Evolutionary conservation across 306 rosid genomes (phyloP), one percentile per base, ranked within the genome.

Genomic region (Lathyrus oleraceus): DNA sequence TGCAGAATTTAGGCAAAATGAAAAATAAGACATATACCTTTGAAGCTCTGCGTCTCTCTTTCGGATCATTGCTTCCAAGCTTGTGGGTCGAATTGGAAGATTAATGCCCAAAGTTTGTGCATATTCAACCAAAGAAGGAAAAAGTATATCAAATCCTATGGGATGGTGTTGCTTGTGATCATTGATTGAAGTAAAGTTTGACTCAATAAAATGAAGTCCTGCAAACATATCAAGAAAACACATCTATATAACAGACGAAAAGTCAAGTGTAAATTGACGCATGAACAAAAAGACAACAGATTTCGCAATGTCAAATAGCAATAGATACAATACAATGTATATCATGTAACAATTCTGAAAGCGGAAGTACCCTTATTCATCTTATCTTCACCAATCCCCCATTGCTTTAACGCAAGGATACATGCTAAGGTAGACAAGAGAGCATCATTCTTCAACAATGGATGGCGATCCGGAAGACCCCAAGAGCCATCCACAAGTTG

Each of bases 401-500:
- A 88, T 43, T 67, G 90, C 76, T 87, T 87, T 32, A 93, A 79
- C 60, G 97, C 89, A 75, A 93, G 82, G 53, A 87, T 58, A 54
- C 88, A 79, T 2, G 94, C 85, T 75, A 90, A 82, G 75, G 96
- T 87, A 35, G 97, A 88, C 51, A 88, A 81, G 27, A 93, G 85
- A 80, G 91, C 78, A 59, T 86, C 92, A 73, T 90, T 88, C 66
- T 43, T 77, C 44, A 88, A 75, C 68, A 87, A 70, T 5, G 88
- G 83, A 74, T 87, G 78, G 42, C 61, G 56, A 44, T 56, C 45
- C 5, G 75, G 74, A 64, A 86, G 80, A 78, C 92, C 91, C 98
- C 97, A 93, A 4, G 90, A 87, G 14, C 98, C 98, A 72, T 93
- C 91, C 65, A 11, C 15, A 72, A 58, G 96, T 81, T 93, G 98